A percentile compares a stretch with the other conserved stretches of the same genome.
Conservation (phyloP, 768 basidiomycete species). For the Termitomyces sp. region DNA sequence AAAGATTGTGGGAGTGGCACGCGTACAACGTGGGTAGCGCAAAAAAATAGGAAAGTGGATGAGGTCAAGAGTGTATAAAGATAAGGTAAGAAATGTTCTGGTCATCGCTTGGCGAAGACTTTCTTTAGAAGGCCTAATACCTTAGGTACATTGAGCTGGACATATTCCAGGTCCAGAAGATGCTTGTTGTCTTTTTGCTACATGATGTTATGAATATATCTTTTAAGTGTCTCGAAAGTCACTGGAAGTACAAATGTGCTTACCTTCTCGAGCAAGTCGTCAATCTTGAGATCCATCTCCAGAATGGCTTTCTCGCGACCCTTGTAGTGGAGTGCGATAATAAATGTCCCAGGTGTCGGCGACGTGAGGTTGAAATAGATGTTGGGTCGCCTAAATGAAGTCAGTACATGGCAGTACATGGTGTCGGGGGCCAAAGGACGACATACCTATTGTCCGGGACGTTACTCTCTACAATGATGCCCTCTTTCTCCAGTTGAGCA, state of each 20-base stretch:
- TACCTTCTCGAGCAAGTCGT: slow-evolving; percentile 96
- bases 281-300: slow-evolving; percentile 99
- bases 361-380: slow-evolving; percentile 99
- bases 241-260: slow-evolving; percentile 17
- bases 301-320: slow-evolving; percentile 98
- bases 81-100: slow-evolving; percentile 24
- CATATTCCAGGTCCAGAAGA: slow-evolving; percentile 94
- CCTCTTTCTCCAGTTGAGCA: slow-evolving; percentile 97
- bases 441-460: slow-evolving; percentile 95
- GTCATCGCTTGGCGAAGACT: slow-evolving; percentile 86
- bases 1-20: slow-evolving; percentile 11
- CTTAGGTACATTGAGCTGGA: slow-evolving; percentile 95
- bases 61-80: slow-evolving; percentile 27
- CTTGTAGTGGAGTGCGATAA: slow-evolving; percentile 98
- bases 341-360: slow-evolving; percentile 96
- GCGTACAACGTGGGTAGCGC: slow-evolving; percentile 16
- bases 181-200: slow-evolving; percentile 99
- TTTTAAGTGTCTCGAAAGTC: not conserved
- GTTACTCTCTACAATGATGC: slow-evolving; percentile 98
- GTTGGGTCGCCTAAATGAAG: slow-evolving; percentile 74
- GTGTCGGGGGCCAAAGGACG: not conserved
- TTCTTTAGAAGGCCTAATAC: slow-evolving; percentile 91
- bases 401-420: not conserved
- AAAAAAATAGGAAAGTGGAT: slow-evolving; percentile 20
- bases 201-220: slow-evolving; percentile 4